Evolutionary conservation across 2,329 filamentous ascomycete genomes (phyloP).

Genomic region (Chalaropsis ovoidea): DNA sequence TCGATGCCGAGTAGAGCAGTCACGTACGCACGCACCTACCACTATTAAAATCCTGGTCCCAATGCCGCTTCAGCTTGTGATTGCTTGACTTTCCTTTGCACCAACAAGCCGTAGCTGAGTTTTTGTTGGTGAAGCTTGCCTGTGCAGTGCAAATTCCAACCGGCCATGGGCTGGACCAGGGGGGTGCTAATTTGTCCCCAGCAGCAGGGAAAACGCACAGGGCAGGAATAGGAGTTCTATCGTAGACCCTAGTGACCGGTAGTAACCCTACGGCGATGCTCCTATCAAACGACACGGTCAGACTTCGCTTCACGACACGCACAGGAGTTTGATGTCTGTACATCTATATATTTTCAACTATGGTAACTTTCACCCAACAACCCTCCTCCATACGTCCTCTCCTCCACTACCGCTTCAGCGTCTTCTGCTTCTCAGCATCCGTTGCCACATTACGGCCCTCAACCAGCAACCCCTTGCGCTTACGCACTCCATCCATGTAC

Average conservation of each 20-base stretch:
- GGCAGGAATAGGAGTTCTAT: not conserved
- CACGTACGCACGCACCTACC: constrained; percentile 9
- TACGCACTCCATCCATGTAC: constrained; percentile 84
- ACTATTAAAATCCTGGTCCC: constrained; percentile 7
- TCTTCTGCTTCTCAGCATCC: constrained; percentile 87
- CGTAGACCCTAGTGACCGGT: not conserved
- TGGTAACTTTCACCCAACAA: not conserved
- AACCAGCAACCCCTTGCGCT: constrained; percentile 78
- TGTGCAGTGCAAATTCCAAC: not conserved
- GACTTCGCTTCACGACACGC: not conserved
- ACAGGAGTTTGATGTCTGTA: too few relatives aligned
- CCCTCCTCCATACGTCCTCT: not conserved
- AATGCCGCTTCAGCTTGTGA: not conserved
- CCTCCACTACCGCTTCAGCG: constrained; percentile 46
- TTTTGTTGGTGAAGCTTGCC: not conserved
- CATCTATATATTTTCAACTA: too few relatives aligned
- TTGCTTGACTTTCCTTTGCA: not conserved
- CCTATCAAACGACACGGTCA: not conserved
- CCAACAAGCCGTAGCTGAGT: not conserved
- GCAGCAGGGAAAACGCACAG: not conserved
- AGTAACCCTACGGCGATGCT: not conserved
- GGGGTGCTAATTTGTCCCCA: not conserved
- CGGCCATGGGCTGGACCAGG: not conserved
- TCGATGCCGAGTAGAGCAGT: not conserved
- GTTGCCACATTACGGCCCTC: constrained; percentile 65